phyloP scores from a whole-genome alignment of 768 basidiomycete species.

The Tricholoma saponaceum region DNA sequence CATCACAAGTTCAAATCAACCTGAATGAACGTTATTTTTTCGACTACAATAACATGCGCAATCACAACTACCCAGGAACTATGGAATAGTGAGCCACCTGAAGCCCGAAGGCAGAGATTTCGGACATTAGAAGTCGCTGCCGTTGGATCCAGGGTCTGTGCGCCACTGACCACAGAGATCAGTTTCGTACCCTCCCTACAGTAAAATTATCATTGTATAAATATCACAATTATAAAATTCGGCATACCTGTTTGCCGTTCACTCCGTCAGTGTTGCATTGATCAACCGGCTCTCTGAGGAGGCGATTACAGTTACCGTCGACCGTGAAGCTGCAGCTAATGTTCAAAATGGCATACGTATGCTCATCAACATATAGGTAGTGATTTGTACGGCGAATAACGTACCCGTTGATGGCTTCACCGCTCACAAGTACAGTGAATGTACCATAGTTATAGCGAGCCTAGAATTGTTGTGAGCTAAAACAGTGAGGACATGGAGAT shows the following conservation, averaged over 20 bases:
- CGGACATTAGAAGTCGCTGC: not conserved
- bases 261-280: slow-evolving; percentile 12
- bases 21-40: not conserved
- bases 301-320: slow-evolving; percentile 15
- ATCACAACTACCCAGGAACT: not conserved
- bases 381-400: not conserved
- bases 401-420: slow-evolving; percentile 5
- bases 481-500: not conserved
- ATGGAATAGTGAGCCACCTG: not conserved
- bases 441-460: slow-evolving; percentile 8
- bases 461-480: not conserved
- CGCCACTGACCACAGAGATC: slow-evolving; percentile 18
- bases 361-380: not conserved
- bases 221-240: not conserved
- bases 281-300: slow-evolving; percentile 13
- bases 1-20: not conserved
- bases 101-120: not conserved
- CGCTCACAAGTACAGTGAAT: slow-evolving; percentile 7
- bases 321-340: slow-evolving; percentile 7
- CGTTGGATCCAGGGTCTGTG: slow-evolving; percentile 6
- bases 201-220: not conserved
- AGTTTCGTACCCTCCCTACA: slow-evolving; percentile 14
- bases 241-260: slow-evolving; percentile 3
- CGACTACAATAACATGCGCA: not conserved
- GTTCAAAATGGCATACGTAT: not conserved